Evolutionary conservation across 352 stramenopile species (phyloP).

Genomic region (Globisporangium splendens): DNA sequence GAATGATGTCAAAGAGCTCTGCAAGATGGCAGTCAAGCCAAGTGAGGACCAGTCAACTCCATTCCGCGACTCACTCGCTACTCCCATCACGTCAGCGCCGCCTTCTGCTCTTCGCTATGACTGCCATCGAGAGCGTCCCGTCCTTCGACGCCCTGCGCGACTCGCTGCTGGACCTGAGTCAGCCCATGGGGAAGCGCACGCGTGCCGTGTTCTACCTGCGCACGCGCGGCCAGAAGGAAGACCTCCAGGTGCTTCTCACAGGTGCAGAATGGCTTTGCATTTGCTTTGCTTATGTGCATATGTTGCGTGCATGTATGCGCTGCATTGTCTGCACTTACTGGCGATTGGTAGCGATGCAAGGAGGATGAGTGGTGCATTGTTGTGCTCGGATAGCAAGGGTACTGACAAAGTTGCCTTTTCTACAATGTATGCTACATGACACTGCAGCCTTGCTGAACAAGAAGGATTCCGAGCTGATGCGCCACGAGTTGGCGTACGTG

Average conservation of each 20-base stretch:
- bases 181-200: slow-evolving; percentile 89
- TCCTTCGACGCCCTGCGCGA: slow-evolving; percentile 56
- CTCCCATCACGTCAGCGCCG: no score
- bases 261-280: slow-evolving; percentile 10
- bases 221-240: slow-evolving; percentile 70
- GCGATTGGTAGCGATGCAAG: no score
- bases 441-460: slow-evolving; percentile 72
- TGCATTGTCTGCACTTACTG: neutral
- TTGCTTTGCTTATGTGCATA: neutral
- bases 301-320: neutral
- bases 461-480: slow-evolving; percentile 91
- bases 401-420: neutral
- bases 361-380: no score
- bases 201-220: slow-evolving; percentile 91
- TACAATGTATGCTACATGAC: neutral
- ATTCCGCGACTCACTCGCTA: slow-evolving; percentile 3
- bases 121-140: slow-evolving; percentile 28
- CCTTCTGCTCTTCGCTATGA: slow-evolving; percentile 7
- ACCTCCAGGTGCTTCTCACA: slow-evolving; percentile 71
- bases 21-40: slow-evolving; percentile 9
- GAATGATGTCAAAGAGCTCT: slow-evolving; percentile 4
- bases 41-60: neutral
- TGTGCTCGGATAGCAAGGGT: no score
- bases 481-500: slow-evolving; percentile 98
- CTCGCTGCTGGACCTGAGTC: slow-evolving; percentile 70